Base-by-base conservation (phyloP, 1,139 yeast species). In the Kluyveromyces sp. region DNA sequence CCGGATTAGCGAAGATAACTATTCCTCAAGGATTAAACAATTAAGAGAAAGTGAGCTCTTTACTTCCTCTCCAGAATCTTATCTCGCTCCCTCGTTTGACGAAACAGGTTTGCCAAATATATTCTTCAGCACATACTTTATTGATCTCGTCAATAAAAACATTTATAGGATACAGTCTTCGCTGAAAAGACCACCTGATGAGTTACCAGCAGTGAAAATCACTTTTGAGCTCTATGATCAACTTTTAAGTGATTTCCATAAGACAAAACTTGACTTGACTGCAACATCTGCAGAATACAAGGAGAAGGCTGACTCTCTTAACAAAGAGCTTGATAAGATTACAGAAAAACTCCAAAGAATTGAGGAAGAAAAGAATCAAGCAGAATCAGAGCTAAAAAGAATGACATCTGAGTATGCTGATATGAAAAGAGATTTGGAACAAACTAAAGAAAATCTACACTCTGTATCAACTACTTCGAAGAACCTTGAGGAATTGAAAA, bases 41-140 rank as follows among this genome's bases (percentile, higher is more conserved):
- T 80, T 94, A 55, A 78, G 79, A 50, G 84, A 84, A 41, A 71
- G 74, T 48, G 65, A 75, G 0, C 62, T 68, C 7, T 80, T 88
- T 59, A 72, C 75, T 25, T 75, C 76, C 43, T 83, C 78, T 53
- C 80, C 77, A 32, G 77, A 74, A 7, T 8, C 21, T 3, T 63
- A 71, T 34, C 61, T 75, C 29, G 68, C 71, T 30, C 75, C 80
- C 2, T 67, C 68, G 4, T 75, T 77, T 51, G 95, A 88, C 60
- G 82, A 79, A 3, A 81, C 95, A 1, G 98, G 98, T 1, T 71
- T 90, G 36, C 98, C 97, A 0, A 78, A 80, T 48, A 87, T 90
- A 1, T 88, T 76, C 55, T 83, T 92, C 58, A 84, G 82, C 52
- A 60, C 75, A 0, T 67, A 73, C 3, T 88, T 87, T 59, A 81